Base-by-base conservation (phyloP, 2,329 filamentous ascomycete genomes). In the Cytospora mali region DNA sequence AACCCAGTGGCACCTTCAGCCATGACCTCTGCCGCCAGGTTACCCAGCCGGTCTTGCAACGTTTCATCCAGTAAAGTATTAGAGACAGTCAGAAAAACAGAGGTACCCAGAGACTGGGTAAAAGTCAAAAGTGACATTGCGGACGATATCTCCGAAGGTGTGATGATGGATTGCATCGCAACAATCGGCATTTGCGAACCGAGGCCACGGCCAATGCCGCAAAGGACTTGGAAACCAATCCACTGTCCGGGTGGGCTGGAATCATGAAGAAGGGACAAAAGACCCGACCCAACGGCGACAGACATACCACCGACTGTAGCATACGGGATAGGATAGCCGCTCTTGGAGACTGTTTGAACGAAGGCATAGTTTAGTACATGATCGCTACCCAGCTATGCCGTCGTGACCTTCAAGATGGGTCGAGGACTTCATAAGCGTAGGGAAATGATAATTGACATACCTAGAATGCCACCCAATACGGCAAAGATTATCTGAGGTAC, bases 1-100 rank as follows among this genome's bases (percentile, higher is more conserved):
- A 81, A 75, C 0, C 68, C 73, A 0, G 76, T 76, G 3, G 77
- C 79, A 6, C 81, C 81, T 1, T n/a, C n/a, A n/a, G n/a, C n/a
- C n/a, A n/a, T n/a, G n/a, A n/a, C n/a, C n/a, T n/a, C n/a, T n/a
- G n/a, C n/a, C n/a, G n/a, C n/a, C n/a, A n/a, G n/a, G n/a, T n/a
- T n/a, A n/a, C n/a, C n/a, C n/a, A n/a, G n/a, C n/a, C n/a, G n/a
- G n/a, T n/a, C n/a, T n/a, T n/a, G n/a, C n/a, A n/a, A n/a, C n/a
- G n/a, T n/a, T n/a, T 79, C 79, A 4, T 65, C 55, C 16, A 82
- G 72, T 0, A 82, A 69, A 0, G 67, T 74, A 31, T 65, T 62
- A 42, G 29, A 64, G 13, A 66, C 18, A 1, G 66, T 64, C 7
- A 74, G 62, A 21, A 64, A 54, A n/a, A 74, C 57, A 2, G 72